Base-by-base conservation (phyloP, 768 basidiomycete species). In the Tulasnella sp. region DNA sequence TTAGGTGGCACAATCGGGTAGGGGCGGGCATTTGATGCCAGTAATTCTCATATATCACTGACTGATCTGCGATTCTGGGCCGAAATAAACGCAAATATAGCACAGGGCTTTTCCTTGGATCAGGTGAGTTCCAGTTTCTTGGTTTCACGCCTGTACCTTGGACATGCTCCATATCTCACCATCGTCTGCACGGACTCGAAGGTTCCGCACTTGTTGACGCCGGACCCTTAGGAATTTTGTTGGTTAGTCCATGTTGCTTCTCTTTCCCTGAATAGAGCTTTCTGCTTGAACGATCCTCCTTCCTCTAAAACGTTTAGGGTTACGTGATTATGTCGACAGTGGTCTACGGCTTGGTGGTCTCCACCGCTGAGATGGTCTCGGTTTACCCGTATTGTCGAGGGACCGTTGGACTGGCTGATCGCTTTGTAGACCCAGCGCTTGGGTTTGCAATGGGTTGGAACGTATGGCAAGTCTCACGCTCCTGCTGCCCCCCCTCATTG, bases 381-480 rank as follows among this genome's bases (percentile, higher is more conserved):
- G 74, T 34, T 9, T 75, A 68, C 39, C 74, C 74, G 34, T 38
- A 68, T 37, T 67, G 74, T 37, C 37, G 64, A 29, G 74, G 74
- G 7, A 67, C 74, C 64, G 52, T 75, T 25, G 74, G 58, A 12
- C 36, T 75, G 11, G 54, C 74, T 3, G 64, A 75, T 29, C 64
- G 68, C 6, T 75, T 75, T 29, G 74, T 75, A 3, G 67, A 75
- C 34, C 74, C 74, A 8, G 74, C 74, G 6, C 25, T 75, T 5
- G 74, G 72, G 6, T 74, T 74, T 34, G 72, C 72, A 1, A 74
- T 75, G 68, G 74, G 74, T 36, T 75, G 74, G 74, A 75, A 75
- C 49, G 74, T 67, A 38, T 75, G 74, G 74, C 67, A 25, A 14
- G 73, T 64, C 54, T 15, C 29, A 39, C 19, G 8, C 45, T 73